Base-by-base conservation (phyloP, 2,329 filamentous ascomycete genomes). In the Penicillium concentricum region DNA sequence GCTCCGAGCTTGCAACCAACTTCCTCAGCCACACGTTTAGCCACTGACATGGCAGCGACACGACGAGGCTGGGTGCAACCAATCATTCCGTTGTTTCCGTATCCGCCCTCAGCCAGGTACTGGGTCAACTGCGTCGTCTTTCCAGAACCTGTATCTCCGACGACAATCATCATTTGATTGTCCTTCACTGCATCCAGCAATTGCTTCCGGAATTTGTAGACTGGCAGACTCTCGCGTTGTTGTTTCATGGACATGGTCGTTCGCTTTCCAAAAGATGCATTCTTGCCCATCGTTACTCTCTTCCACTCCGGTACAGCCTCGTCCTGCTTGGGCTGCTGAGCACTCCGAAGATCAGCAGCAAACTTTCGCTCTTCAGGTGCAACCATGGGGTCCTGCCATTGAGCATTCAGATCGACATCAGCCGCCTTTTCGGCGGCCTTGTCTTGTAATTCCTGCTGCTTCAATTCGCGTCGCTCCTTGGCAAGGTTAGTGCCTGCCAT, bases 311-410 rank as follows among this genome's bases (percentile, higher is more conserved):
- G 93, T 15, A 96, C 81, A 6, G 86, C 83, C 15, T 91, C 89
- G 0, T 79, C 79, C 2, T 84, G 75, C 63, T 84, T 84, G 5
- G 82, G 78, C 38, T 79, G 71, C 61, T 87, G 85, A 0, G 87
- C 81, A 61, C 85, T 88, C 53, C 91, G 85, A 48, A 97, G 73
- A 63, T 97, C 94, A 63, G 88, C 88, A 1, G 94, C 94, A 75
- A 99, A 99, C 63, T 94, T 88, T 54, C 89, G 84, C 71, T 92
- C 86, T 62, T 94, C 89, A 2, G 91, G 88, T 24, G 87, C 85
- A 15, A 91, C 88, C 92, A 99, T 96, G 0, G 94, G 94, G 72
- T 99, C 94, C 56, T 97, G 89, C 95, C 95, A 99, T 73, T 97
- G 92, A 13, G 90, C 86, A 51, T 88, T 86, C 3, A 99, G 79